Conservation (phyloP, 2,329 filamentous ascomycete genomes). For the Sporothrix humicola region DNA sequence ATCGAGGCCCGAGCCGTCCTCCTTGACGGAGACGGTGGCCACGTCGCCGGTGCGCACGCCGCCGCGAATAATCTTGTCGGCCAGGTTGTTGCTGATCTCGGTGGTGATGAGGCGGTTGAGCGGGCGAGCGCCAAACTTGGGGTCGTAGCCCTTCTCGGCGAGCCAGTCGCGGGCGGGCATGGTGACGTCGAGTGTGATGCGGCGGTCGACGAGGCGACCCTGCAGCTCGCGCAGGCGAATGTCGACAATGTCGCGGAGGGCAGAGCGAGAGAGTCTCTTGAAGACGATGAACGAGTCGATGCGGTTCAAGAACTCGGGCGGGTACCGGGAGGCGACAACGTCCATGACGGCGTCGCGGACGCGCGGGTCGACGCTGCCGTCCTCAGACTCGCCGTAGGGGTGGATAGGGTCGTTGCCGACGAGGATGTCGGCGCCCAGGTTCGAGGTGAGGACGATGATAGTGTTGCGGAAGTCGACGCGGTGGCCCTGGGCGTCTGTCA, state of each 20-base stretch:
- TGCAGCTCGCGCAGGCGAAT: constrained; percentile 88
- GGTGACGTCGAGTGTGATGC: constrained; percentile 76
- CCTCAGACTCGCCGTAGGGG: constrained; percentile 65
- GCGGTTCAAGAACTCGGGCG: constrained; percentile 94
- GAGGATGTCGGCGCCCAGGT: constrained; percentile 89
- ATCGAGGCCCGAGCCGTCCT: constrained; percentile 63
- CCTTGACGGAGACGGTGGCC: constrained; percentile 72
- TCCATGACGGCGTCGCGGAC: constrained; percentile 86
- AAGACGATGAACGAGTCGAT: constrained; percentile 98
- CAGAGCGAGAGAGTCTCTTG: constrained; percentile 77
- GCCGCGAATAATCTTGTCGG: constrained; percentile 90
- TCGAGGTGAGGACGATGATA: constrained; percentile 94
- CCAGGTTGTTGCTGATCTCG: constrained; percentile 85
- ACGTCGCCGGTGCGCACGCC: constrained; percentile 76
- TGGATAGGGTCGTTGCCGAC: constrained; percentile 73
- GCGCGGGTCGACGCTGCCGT: constrained; percentile 72
- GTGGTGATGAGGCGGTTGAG: constrained; percentile 89
- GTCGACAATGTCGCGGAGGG: constrained; percentile 90
- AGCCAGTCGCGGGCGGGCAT: constrained; percentile 82
- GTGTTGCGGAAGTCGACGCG: constrained; percentile 97
- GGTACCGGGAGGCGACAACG: constrained; percentile 74
- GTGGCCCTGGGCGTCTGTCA: constrained; percentile 94
- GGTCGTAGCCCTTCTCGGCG: constrained; percentile 87
- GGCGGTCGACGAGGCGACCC: constrained; percentile 77
- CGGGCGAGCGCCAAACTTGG: constrained; percentile 87